Evolutionary conservation across 495 filamentous ascomycete genomes (phyloP).

Genomic region (Penicillium crystallinum): DNA sequence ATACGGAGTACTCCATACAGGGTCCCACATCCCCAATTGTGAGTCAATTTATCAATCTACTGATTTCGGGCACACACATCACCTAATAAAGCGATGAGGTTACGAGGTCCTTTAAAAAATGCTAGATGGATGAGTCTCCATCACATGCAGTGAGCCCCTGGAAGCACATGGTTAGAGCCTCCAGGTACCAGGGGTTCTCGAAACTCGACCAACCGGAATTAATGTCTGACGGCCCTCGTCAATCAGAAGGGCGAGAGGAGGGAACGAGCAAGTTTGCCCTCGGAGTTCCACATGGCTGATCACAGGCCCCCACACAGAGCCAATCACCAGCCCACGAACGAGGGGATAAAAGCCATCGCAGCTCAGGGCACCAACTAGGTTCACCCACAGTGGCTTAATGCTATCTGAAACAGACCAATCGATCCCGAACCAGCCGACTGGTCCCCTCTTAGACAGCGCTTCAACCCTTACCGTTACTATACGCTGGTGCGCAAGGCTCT

Average conservation of each 20-base stretch:
- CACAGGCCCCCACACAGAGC: background rate
- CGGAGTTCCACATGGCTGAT: conserved; percentile 6
- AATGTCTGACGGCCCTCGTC: background rate
- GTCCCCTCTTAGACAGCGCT: background rate
- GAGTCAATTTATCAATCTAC: background rate
- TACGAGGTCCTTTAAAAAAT: background rate
- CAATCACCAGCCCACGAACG: background rate
- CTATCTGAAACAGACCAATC: conserved; percentile 6
- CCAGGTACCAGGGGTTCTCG: conserved; percentile 7
- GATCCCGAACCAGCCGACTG: background rate
- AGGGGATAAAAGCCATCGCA: background rate
- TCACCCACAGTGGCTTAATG: background rate
- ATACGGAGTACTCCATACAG: background rate
- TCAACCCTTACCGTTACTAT: conserved; percentile 4
- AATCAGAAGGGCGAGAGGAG: background rate
- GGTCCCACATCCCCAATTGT: background rate
- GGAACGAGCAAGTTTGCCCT: background rate
- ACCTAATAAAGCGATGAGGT: background rate
- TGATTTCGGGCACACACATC: background rate
- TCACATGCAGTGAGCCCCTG: background rate
- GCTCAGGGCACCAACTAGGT: background rate
- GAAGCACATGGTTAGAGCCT: background rate
- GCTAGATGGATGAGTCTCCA: background rate
- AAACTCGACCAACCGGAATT: background rate
- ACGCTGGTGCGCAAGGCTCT: background rate